A percentile compares a stretch with the other conserved stretches of the same genome.
Conservation (phyloP, 176 grass and related monocot genomes). For the Eremochloa ophiuroides region DNA sequence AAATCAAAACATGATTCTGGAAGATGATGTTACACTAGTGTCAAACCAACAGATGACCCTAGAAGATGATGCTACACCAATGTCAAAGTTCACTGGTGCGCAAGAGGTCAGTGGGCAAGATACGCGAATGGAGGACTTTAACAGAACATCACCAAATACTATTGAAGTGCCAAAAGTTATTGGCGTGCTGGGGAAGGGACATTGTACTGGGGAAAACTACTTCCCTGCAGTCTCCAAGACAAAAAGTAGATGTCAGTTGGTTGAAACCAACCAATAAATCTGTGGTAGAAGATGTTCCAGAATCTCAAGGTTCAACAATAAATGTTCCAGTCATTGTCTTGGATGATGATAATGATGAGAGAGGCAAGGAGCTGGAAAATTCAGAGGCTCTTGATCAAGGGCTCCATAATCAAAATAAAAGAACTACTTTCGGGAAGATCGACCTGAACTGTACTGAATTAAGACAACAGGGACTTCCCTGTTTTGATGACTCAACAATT, state of each 20-base stretch:
- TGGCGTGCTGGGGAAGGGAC: conserved; percentile 16
- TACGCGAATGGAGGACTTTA: conserved; percentile 23
- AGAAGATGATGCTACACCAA: conserved; percentile 22
- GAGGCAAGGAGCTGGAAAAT: conserved; percentile 32
- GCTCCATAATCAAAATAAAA: conserved; percentile 29
- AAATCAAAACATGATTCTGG: conserved; percentile 17
- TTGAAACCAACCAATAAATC: conserved; percentile 12
- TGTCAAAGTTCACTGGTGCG: conserved; percentile 27
- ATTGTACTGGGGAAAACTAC: conserved; percentile 20
- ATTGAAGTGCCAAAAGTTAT: conserved; percentile 19
- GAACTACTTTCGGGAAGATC: conserved; percentile 15
- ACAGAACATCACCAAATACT: not conserved
- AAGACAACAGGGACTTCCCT: not conserved
- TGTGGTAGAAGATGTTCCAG: conserved; percentile 42
- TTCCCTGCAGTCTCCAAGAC: not conserved
- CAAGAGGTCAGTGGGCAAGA: conserved; percentile 7
- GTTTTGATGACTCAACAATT: conserved; percentile 23
- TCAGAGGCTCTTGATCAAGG: conserved; percentile 33
- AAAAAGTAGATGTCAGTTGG: conserved; percentile 17
- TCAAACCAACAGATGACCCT: conserved; percentile 19
- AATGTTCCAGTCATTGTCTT: conserved; percentile 30
- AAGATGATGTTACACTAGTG: conserved; percentile 17
- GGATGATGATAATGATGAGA: conserved; percentile 46
- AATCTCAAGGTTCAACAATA: conserved; percentile 57
- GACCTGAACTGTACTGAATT: conserved; percentile 32